A percentile compares a stretch with the other conserved stretches of the same genome.
These are phyloP conservation scores for Nitzschia palea DNA, from an alignment of 108 stramenopile species.

Conservation along the genomic window DNA sequence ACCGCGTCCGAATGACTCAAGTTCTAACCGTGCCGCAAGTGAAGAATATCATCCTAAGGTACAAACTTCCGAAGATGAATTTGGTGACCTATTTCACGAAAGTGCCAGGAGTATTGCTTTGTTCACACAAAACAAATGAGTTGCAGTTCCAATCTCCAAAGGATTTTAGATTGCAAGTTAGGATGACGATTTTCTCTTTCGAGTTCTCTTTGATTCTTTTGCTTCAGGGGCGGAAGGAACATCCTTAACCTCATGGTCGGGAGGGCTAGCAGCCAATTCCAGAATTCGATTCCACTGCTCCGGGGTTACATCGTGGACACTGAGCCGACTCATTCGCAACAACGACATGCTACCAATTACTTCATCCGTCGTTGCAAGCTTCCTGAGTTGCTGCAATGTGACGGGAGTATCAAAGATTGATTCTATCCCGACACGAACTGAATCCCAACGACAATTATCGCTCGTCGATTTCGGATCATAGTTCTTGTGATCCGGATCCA, in stretches of 20 bases:
- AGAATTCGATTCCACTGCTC: constrained; percentile 38
- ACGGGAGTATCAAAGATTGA: constrained; percentile 36
- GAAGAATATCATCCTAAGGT: too few relatives aligned
- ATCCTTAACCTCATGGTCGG: too few relatives aligned
- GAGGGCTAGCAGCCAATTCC: neutral
- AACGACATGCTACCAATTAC: constrained; percentile 43
- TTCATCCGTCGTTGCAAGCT: constrained; percentile 24
- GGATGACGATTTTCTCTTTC: too few relatives aligned
- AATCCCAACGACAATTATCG: constrained; percentile 44
- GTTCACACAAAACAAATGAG: too few relatives aligned
- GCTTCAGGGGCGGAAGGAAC: too few relatives aligned
- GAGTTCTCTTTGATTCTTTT: too few relatives aligned
- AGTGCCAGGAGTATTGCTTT: too few relatives aligned
- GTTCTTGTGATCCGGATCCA: constrained; percentile 40
- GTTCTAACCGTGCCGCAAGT: neutral
- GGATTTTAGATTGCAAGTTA: too few relatives aligned
- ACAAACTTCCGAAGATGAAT: too few relatives aligned
- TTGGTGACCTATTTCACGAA: too few relatives aligned
- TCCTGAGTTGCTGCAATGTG: constrained; percentile 48
- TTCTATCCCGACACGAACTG: constrained; percentile 51
- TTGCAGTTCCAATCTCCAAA: too few relatives aligned
- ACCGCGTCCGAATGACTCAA: neutral
- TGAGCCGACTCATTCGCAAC: constrained; percentile 47
- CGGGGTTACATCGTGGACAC: constrained; percentile 39
- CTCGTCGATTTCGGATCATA: constrained; percentile 56